Conservation (phyloP, 139 green algal species). For the Micractinium sp. region DNA sequence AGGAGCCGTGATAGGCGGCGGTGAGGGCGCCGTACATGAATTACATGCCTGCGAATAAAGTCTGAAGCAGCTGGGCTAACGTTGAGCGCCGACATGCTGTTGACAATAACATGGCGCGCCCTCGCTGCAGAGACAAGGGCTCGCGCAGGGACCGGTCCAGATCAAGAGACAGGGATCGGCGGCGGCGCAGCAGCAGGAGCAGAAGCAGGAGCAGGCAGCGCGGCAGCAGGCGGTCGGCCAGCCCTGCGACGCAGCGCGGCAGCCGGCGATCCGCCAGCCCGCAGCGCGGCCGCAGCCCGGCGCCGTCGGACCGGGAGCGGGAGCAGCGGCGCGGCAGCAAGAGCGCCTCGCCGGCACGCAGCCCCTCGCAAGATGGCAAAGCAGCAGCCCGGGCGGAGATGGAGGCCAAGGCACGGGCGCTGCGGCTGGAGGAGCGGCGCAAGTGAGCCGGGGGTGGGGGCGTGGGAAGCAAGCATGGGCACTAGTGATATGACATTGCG, state of each 20-base stretch:
- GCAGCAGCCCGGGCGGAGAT: slow-evolving; percentile 17
- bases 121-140: not conserved
- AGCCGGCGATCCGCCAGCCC: not conserved
- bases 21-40: not conserved
- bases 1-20: not conserved
- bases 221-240: not conserved
- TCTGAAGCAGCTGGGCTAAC: not conserved
- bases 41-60: not conserved
- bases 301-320: not conserved
- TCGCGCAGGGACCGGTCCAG: not conserved
- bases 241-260: not conserved
- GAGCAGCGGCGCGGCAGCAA: not conserved
- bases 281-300: not conserved
- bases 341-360: not conserved
- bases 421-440: slow-evolving; percentile 24
- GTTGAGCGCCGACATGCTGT: not conserved
- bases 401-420: slow-evolving; percentile 30
- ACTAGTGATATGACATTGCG: not conserved
- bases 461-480: not conserved
- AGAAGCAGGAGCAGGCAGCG: not conserved
- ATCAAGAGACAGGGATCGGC: not conserved
- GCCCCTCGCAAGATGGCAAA: slow-evolving; percentile 10
- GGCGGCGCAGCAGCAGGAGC: not conserved
- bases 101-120: not conserved
- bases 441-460: not conserved